Conservation (phyloP, 1,284 basidiomycete genomes). For the Puccinia triticina region DNA sequence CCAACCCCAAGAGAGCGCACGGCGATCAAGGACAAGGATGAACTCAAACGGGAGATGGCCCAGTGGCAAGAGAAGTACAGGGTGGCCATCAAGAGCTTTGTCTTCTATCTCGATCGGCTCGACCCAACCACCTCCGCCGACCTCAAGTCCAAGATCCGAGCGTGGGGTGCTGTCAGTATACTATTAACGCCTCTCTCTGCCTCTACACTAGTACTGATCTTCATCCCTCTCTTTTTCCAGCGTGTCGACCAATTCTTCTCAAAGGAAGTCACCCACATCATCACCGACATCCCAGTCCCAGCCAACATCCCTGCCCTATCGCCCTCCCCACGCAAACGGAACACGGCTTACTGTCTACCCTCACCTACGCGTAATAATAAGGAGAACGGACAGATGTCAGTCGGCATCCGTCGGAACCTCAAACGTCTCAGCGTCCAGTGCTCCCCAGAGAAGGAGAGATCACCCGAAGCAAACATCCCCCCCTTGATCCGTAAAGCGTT, state of each 20-base stretch:
- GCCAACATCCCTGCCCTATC: constrained; percentile 52
- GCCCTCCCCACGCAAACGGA: constrained; percentile 57
- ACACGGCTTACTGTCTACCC: constrained; percentile 57
- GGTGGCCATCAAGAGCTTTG: constrained; percentile 78
- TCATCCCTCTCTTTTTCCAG: constrained; percentile 61
- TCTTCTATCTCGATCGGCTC: constrained; percentile 81
- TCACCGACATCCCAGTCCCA: constrained; percentile 68
- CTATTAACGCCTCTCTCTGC: constrained; percentile 36
- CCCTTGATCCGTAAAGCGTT: constrained; percentile 75
- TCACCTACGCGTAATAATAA: constrained; percentile 63
- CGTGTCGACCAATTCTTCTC: constrained; percentile 83
- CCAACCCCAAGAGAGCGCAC: not conserved
- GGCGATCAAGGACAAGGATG: constrained; percentile 29
- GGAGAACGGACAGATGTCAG: constrained; percentile 65
- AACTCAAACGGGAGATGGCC: constrained; percentile 39
- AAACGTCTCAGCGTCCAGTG: constrained; percentile 12
- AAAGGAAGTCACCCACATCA: constrained; percentile 79
- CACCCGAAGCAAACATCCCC: constrained; percentile 59
- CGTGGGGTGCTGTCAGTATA: constrained; percentile 75
- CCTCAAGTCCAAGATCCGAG: constrained; percentile 67
- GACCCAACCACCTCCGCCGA: constrained; percentile 65
- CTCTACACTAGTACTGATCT: constrained; percentile 26
- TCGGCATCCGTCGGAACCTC: not conserved
- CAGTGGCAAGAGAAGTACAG: constrained; percentile 81
- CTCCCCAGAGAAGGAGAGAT: constrained; percentile 4